Evolutionary conservation across 1,284 basidiomycete genomes (phyloP).

Genomic region (Cutaneotrichosporon sp.): DNA sequence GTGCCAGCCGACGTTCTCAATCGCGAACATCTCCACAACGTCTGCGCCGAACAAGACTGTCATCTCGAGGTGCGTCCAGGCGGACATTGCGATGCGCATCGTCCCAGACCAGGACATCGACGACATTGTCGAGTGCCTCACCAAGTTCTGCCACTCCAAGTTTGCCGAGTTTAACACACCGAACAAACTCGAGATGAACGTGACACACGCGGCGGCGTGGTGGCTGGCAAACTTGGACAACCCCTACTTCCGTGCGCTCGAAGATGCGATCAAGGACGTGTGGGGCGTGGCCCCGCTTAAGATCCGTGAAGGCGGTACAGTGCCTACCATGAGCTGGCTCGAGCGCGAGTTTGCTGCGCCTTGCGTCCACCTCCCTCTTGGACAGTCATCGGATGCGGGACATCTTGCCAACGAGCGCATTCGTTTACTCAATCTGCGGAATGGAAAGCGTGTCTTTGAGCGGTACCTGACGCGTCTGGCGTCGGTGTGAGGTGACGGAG

Average conservation of each 20-base stretch:
- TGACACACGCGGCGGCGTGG: constrained; percentile 89
- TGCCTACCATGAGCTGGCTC: constrained; percentile 86
- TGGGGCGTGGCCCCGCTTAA: constrained; percentile 81
- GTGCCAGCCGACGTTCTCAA: constrained; percentile 57
- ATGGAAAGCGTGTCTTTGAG: constrained; percentile 52
- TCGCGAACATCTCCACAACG: constrained; percentile 47
- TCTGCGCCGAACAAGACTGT: constrained; percentile 61
- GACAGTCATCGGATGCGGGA: constrained; percentile 49
- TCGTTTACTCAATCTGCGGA: constrained; percentile 52
- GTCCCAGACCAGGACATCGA: constrained; percentile 86
- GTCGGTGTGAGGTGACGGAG: constrained; percentile 19
- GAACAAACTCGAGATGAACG: constrained; percentile 70
- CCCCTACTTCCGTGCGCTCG: constrained; percentile 78
- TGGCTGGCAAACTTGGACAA: constrained; percentile 86
- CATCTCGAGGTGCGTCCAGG: constrained; percentile 75
- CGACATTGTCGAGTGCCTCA: constrained; percentile 64
- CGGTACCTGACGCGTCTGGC: constrained; percentile 42
- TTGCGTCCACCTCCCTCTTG: constrained; percentile 52
- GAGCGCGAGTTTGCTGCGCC: constrained; percentile 75
- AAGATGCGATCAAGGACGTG: constrained; percentile 74
- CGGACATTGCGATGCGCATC: constrained; percentile 81
- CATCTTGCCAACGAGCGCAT: constrained; percentile 55
- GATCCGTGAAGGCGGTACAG: constrained; percentile 86
- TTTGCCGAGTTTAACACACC: constrained; percentile 67
- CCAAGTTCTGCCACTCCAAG: constrained; percentile 61